phyloP scores from a whole-genome alignment of 495 filamentous ascomycete species.

The Aspergillus mulundensis region DNA sequence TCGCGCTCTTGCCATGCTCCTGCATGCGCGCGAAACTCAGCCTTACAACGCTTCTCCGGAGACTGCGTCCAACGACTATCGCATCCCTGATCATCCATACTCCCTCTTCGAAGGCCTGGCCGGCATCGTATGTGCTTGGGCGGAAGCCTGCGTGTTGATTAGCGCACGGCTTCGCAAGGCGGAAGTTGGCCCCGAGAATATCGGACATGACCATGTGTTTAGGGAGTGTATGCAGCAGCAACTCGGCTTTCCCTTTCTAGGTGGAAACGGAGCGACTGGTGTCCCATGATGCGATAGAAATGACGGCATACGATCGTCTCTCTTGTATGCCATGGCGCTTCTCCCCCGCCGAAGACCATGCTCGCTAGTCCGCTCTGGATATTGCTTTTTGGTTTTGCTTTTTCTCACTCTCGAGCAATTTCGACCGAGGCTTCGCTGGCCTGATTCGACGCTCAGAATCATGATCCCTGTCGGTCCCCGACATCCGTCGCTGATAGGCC shows the following conservation, averaged over 20 bases:
- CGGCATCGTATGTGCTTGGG: slow-evolving; percentile 46
- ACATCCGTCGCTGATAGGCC: too few species aligned
- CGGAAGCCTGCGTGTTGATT: slow-evolving; percentile 38
- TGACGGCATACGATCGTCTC: too few species aligned
- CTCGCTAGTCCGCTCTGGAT: too few species aligned
- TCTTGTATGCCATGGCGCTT: too few species aligned
- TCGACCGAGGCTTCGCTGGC: too few species aligned
- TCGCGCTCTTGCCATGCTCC: slow-evolving; percentile 36
- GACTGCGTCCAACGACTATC: slow-evolving; percentile 29
- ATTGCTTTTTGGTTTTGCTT: too few species aligned
- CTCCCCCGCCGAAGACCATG: too few species aligned
- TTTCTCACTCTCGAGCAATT: too few species aligned
- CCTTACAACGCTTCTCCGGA: slow-evolving; percentile 30
- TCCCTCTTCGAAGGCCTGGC: slow-evolving; percentile 43
- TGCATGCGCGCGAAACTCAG: slow-evolving; percentile 38
- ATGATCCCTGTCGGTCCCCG: too few species aligned
- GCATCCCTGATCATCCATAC: slow-evolving; percentile 43
- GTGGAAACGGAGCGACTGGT: slow-evolving; percentile 2
- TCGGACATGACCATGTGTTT: neutral
- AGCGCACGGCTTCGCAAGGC: slow-evolving; percentile 34
- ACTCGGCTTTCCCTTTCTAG: slow-evolving; percentile 7
- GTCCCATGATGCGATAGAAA: slow-evolving; percentile 1
- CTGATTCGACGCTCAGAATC: too few species aligned
- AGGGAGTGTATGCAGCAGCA: neutral
- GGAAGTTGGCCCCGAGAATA: slow-evolving; percentile 15